Evolutionary conservation across 306 rosid species (phyloP), one percentile per base, ranked within the genome.

Genomic region (Dryas octopetala): DNA sequence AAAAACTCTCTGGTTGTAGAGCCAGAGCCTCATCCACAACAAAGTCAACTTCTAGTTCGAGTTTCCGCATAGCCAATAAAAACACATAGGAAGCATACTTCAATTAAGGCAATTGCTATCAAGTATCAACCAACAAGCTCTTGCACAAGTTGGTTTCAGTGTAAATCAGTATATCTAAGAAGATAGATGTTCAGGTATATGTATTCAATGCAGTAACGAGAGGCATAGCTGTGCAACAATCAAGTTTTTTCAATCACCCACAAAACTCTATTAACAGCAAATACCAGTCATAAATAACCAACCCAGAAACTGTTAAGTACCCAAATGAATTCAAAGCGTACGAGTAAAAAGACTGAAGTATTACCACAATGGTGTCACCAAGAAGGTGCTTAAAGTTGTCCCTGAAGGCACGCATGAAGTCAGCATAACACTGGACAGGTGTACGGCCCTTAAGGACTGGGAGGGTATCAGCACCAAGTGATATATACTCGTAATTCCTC

Each of bases 321-420:
- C 8, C 3, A 70, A 63, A 14, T 2, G 4, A 46, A 19, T 1
- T 6, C 19, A 65, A 59, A 5, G 9, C 12, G 12, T 2, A 16
- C 60, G 72, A 63, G 28, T 12, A 16, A 55, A n/a, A n/a, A 40
- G 14, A 6, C 28, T 38, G 9, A 70, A 26, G 17, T 0, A 49
- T 79, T 89, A 96, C 99, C 96, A 90, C 98, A 68, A 96, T 84
- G 76, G 99, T 96, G 63, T 92, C 93, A 64, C 92, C 98, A 76
- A 96, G 92, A 67, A 82, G 91, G 86, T 90, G 89, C 26, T 87
- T 83, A 81, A 92, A 96, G 76, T 85, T 83, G 79, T 92, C 96
- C 73, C 90, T 83, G 84, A 96, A 96, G 66, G 99, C 87, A 23
- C 86, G 85, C 98, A 96, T 96, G 85, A 92, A 96, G 68, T 96